These are phyloP conservation scores for Russula emetica DNA, from an alignment of 768 basidiomycete genomes.

Conservation along the genomic window DNA sequence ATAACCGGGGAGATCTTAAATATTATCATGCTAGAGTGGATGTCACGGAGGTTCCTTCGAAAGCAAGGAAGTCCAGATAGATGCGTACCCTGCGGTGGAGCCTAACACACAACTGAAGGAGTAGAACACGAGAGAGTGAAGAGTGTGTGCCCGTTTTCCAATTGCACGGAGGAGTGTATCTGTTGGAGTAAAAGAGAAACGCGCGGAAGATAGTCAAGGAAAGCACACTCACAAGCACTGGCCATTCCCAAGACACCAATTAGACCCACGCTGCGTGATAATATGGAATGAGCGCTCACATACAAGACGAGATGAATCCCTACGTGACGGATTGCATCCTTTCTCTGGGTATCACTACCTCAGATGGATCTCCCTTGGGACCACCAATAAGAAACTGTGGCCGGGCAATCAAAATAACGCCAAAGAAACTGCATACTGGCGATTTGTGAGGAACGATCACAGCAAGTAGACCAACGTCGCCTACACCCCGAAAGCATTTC, in stretches of 20 bases:
- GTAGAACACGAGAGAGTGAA: conserved; percentile 69
- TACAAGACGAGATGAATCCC: conserved; percentile 15
- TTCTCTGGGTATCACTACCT: conserved; percentile 32
- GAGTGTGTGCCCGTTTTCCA: conserved; percentile 66
- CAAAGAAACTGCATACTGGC: conserved; percentile 60
- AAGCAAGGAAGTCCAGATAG: not conserved
- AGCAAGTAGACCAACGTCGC: conserved; percentile 13
- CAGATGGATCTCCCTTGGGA: conserved; percentile 4
- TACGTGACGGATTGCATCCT: conserved; percentile 60
- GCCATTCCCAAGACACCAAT: conserved; percentile 60
- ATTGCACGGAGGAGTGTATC: conserved; percentile 58
- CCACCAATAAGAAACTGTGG: conserved; percentile 69
- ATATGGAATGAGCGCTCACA: not conserved
- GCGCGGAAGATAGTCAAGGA: not conserved
- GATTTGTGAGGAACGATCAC: not conserved
- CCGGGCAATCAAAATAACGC: conserved; percentile 77
- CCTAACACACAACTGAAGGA: conserved; percentile 50
- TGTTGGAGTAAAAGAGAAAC: not conserved
- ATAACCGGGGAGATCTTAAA: conserved; percentile 42
- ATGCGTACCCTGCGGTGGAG: conserved; percentile 34
- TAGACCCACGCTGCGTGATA: conserved; percentile 49
- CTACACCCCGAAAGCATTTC: conserved; percentile 54
- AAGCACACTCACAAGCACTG: conserved; percentile 57
- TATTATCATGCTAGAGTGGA: conserved; percentile 41
- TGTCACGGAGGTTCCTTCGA: not conserved